phyloP scores from a whole-genome alignment of 768 basidiomycete genomes.

The Russula brevipes region DNA sequence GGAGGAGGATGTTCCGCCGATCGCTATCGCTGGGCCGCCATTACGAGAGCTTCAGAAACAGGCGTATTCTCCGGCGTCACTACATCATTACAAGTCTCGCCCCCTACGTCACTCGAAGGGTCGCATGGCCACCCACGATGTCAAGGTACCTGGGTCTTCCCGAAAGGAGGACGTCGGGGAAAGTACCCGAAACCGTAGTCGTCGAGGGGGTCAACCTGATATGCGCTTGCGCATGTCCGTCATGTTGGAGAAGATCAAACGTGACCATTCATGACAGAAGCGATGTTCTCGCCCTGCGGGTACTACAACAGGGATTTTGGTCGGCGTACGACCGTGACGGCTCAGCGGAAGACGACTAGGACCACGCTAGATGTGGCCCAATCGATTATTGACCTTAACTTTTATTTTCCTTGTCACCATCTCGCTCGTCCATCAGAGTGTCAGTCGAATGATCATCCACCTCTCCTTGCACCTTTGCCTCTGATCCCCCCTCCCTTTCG shows the following conservation, averaged over 20 bases:
- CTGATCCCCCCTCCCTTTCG: conserved; percentile 13
- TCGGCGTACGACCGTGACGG: not conserved
- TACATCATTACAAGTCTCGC: conserved; percentile 55
- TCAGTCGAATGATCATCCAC: conserved; percentile 17
- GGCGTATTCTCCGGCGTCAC: conserved; percentile 55
- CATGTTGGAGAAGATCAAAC: conserved; percentile 82
- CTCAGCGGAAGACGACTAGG: not conserved
- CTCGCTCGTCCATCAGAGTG: conserved; percentile 33
- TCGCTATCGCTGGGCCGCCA: conserved; percentile 29
- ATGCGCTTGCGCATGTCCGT: conserved; percentile 88
- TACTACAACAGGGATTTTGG: not conserved
- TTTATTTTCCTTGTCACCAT: conserved; percentile 53
- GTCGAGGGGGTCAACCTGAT: conserved; percentile 52
- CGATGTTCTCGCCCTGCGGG: not conserved
- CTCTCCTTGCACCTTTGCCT: conserved; percentile 23
- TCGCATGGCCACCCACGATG: conserved; percentile 20
- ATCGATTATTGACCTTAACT: conserved; percentile 15
- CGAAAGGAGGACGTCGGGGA: conserved; percentile 26
- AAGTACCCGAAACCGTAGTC: conserved; percentile 30
- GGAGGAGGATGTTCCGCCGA: not conserved
- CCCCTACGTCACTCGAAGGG: conserved; percentile 34
- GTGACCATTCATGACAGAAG: conserved; percentile 39
- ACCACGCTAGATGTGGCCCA: not conserved
- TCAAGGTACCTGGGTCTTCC: not conserved
- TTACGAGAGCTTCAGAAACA: conserved; percentile 56